Evolutionary conservation across 208 protist genomes (phyloP), one percentile per base, ranked within the genome.

Genomic region (Leishmania turanica): DNA sequence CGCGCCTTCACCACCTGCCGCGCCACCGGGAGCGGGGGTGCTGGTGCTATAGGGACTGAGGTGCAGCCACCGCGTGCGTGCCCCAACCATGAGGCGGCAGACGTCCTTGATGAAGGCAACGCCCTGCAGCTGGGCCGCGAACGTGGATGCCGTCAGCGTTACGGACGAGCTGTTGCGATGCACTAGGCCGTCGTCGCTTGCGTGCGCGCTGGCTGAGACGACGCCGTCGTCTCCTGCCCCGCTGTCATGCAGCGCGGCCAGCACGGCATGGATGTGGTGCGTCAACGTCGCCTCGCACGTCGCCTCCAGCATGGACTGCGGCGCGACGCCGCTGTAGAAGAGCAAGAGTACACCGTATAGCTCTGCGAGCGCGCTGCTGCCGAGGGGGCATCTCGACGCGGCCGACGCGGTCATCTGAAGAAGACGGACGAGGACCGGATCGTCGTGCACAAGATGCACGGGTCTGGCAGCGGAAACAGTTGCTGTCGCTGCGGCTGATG

Each of bases 51-150:
- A 51, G 49, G 62, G 54, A 49, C 70, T 81, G 56, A 86, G 76
- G 31, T 80, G n/a, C 75, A 88, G 73, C 77, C 82, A 84, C n/a
- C 78, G 78, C 51, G 85, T 78, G 15, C 68, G 79, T n/a, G 58
- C 70, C 11, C 85, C 85, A 1, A 84, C 31, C 60, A 83, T 75
- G 2, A 95, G 72, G 37, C 77, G 81, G 75, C 90, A 93, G n/a
- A 95, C 60, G 79, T 95, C 92, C 74, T 91, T 93, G 34, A 91
- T 77, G 75, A 90, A 93, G 3, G 87, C 83, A n/a, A 89, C 87
- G 11, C 87, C 81, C 27, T 92, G 87, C 76, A 95, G 83, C 75
- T 91, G 91, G 17, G 84, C 84, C 15, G 79, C 84, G 70, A 92
- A 84, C 40, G 84, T 86, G 0, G 80, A 37, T 11, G 70, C 34